These are phyloP conservation scores for Neonectria sp. DNA, from an alignment of 2,329 filamentous ascomycete species.

Conservation along the genomic window DNA sequence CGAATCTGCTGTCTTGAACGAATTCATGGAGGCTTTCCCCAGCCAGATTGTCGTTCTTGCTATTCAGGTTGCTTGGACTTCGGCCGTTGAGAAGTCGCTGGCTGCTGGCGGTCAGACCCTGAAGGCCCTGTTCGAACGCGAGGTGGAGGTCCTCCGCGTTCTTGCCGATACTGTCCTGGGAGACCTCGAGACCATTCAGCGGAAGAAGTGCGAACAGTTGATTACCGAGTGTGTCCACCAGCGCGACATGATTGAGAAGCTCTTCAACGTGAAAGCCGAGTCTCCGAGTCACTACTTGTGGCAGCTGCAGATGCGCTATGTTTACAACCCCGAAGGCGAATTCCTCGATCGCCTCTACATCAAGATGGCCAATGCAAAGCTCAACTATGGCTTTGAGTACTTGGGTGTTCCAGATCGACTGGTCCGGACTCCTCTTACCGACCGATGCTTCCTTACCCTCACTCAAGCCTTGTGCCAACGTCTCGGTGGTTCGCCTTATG, in stretches of 20 bases:
- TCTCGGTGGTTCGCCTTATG: conserved; percentile 96
- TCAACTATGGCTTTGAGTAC: conserved; percentile 98
- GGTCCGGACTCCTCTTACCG: conserved; percentile 95
- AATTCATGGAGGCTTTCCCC: conserved; percentile 88
- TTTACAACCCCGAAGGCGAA: conserved; percentile 87
- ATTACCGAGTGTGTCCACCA: conserved; percentile 99
- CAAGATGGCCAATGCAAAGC: conserved; percentile 95
- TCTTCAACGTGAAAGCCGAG: conserved; percentile 81
- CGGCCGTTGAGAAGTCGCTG: conserved; percentile 84
- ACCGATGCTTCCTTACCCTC: conserved; percentile 97
- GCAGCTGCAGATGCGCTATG: conserved; percentile 97
- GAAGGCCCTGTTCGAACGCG: conserved; percentile 80
- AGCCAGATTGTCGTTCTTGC: conserved; percentile 97
- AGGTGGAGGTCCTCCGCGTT: conserved; percentile 87
- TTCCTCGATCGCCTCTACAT: conserved; percentile 87
- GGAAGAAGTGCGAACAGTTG: conserved; percentile 98
- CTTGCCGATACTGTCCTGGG: conserved; percentile 92
- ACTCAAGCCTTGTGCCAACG: conserved; percentile 96
- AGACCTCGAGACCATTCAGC: conserved; percentile 86
- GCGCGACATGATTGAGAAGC: conserved; percentile 90
- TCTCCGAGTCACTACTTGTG: conserved; percentile 88
- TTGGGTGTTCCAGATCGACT: conserved; percentile 96
- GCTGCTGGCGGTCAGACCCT: conserved; percentile 79
- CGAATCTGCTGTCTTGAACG: conserved; percentile 78
- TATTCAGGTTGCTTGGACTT: conserved; percentile 95